Conservation (phyloP, 1,284 basidiomycete species). For the Puccinia hordei region DNA sequence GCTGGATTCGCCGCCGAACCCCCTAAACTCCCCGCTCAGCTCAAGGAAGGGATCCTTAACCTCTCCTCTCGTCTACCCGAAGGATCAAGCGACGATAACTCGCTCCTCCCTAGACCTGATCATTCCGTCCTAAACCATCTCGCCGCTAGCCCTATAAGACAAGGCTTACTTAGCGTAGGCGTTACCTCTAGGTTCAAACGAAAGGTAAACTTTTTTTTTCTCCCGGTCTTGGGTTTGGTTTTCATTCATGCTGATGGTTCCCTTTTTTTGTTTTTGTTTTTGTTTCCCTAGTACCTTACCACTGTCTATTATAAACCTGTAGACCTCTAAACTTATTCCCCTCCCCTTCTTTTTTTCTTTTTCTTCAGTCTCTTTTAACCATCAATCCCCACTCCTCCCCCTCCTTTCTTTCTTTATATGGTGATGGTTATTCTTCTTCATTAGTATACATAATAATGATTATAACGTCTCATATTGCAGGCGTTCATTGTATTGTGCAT, state of each 20-base stretch:
- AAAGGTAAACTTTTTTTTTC: conserved; percentile 68
- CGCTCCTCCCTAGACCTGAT: conserved; percentile 87
- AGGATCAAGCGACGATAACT: conserved; percentile 76
- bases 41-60: conserved; percentile 51
- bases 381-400: too few species aligned
- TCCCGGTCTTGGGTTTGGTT: background rate
- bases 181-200: conserved; percentile 89
- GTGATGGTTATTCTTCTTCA: too few species aligned
- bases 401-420: too few species aligned
- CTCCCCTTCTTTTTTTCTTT: too few species aligned
- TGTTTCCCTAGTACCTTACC: conserved; percentile 40
- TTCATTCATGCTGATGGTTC: conserved; percentile 34
- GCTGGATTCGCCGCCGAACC: conserved; percentile 45
- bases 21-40: conserved; percentile 45
- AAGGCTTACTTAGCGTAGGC: conserved; percentile 89
- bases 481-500: too few species aligned
- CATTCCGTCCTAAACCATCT: conserved; percentile 95
- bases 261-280: conserved; percentile 19
- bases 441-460: too few species aligned
- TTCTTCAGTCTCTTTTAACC: too few species aligned
- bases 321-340: conserved; percentile 31
- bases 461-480: too few species aligned
- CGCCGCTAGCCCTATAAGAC: conserved; percentile 91
- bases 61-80: conserved; percentile 52
- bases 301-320: conserved; percentile 50